Evolutionary conservation across 1,284 basidiomycete genomes (phyloP), one percentile per base, ranked within the genome.

Genomic region (Ganoderma sp.): DNA sequence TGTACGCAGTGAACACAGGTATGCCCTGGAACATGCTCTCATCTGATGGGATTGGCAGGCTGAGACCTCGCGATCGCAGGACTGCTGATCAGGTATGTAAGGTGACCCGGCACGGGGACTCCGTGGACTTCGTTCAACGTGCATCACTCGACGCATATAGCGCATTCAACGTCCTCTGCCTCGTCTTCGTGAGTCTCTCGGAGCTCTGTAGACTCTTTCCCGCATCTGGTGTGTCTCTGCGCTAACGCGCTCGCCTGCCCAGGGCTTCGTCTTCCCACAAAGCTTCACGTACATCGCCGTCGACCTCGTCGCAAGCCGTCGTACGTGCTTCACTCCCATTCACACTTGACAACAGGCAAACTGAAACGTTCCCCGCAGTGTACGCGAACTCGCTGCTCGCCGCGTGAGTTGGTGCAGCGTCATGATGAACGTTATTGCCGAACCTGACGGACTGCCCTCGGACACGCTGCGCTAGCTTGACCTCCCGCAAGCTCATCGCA

Each of bases 1-100:
- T 68, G 42, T 70, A 68, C 39, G 25, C 69, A 0, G 41, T 68
- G 3, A 70, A 66, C 43, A 70, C 69, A 2, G 69, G 69, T 57
- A 28, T 28, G 28, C 6, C 12, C 1, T 32, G 52, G 12, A 32
- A 54, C 2, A 2, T 15, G 5, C 15, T 12, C 32, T 32, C 32
- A 5, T 32, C 32, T 32, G 32, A 32, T 32, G 32, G 32, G 3
- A 0, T 32, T 3, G 3, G 32, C 3, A 3, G 32, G 32, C 32
- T 32, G 32, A 32, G 2, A 2, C 4, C 48, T 50, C 10, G 25
- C 48, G 48, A 25, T 12, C 5, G 22, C 48, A 52, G 48, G 48
- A 15, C 12, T 52, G 48, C 48, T 52, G 4, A 52, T 52, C 22
- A 52, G 48, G 48, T 52, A 52, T 32, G 32, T 32, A 4, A 19